Evolutionary conservation across 345 rosid species (phyloP).

Genomic region (Capsella bursapastoris): DNA sequence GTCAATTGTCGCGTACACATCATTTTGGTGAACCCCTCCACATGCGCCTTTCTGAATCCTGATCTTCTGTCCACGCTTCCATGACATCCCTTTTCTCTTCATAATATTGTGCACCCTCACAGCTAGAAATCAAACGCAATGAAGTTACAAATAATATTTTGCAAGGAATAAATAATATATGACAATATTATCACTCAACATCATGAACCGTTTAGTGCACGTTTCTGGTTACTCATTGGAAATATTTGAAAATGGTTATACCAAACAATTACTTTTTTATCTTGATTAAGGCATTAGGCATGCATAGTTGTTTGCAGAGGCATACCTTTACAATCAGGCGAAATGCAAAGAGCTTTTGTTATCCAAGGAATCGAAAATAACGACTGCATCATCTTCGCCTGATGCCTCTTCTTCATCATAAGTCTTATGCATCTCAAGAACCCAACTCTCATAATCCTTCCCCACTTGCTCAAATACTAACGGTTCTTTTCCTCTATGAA

Average conservation of each 20-base stretch:
- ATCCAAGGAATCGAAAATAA: conserved; percentile 47
- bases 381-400: conserved; percentile 61
- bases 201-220: neutral
- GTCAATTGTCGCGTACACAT: conserved; percentile 66
- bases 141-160: conserved; percentile 5
- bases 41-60: conserved; percentile 69
- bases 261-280: neutral
- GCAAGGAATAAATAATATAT: neutral
- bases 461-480: conserved; percentile 54
- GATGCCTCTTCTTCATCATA: conserved; percentile 59
- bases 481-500: conserved; percentile 44
- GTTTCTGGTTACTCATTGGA: neutral
- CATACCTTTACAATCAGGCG: conserved; percentile 55
- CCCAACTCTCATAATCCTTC: conserved; percentile 64
- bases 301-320: neutral
- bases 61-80: conserved; percentile 64
- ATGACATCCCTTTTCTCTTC: conserved; percentile 51
- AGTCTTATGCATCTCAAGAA: conserved; percentile 60
- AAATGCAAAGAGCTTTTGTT: conserved; percentile 58
- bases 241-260: neutral
- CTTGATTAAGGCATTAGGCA: neutral
- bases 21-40: conserved; percentile 49
- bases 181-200: neutral
- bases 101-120: conserved; percentile 59
- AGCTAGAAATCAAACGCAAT: conserved; percentile 47